Percentiles rank a stretch among this genome's conserved stretches.
Evolutionary conservation across 1,284 basidiomycete species (phyloP).

Genomic region (Wolfiporia cocos): DNA sequence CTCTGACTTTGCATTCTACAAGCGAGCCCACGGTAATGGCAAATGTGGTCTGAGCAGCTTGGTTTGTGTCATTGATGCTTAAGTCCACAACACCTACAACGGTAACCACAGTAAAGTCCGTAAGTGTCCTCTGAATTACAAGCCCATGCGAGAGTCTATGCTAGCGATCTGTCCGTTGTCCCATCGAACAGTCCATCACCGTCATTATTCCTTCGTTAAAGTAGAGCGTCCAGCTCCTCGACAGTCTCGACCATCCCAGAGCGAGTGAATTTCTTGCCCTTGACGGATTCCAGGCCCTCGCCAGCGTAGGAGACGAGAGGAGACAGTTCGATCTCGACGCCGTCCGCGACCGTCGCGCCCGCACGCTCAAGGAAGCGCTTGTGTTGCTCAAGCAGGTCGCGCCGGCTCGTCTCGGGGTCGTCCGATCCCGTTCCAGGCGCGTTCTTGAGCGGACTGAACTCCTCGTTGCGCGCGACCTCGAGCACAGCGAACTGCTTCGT

Average conservation of each 20-base stretch:
- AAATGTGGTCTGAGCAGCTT: too few relatives aligned
- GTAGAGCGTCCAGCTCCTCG: slow-evolving; percentile 46
- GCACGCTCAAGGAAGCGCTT: slow-evolving; percentile 76
- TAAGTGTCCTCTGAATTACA: not conserved
- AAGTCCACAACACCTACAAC: not conserved
- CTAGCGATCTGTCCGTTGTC: slow-evolving; percentile 5
- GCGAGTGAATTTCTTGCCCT: slow-evolving; percentile 73
- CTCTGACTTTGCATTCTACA: too few relatives aligned
- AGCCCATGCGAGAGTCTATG: slow-evolving; percentile 1
- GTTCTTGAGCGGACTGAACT: slow-evolving; percentile 98
- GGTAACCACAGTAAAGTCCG: not conserved
- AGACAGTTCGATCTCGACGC: slow-evolving; percentile 86
- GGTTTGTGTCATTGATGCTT: too few relatives aligned
- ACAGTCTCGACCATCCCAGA: slow-evolving; percentile 43
- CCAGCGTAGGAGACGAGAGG: slow-evolving; percentile 88
- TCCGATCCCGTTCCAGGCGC: slow-evolving; percentile 94
- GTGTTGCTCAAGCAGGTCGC: slow-evolving; percentile 91
- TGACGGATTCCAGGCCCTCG: slow-evolving; percentile 80
- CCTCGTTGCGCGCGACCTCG: slow-evolving; percentile 84
- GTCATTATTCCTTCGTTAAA: slow-evolving; percentile 17
- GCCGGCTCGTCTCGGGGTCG: slow-evolving; percentile 84
- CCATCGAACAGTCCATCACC: too few relatives aligned
- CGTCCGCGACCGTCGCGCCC: slow-evolving; percentile 68
- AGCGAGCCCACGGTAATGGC: too few relatives aligned
- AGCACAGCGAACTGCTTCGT: slow-evolving; percentile 81